A percentile compares a stretch with the other conserved stretches of the same genome.
Evolutionary conservation across 2,329 filamentous ascomycete genomes (phyloP).

Genomic region (Botryotinia globosa): DNA sequence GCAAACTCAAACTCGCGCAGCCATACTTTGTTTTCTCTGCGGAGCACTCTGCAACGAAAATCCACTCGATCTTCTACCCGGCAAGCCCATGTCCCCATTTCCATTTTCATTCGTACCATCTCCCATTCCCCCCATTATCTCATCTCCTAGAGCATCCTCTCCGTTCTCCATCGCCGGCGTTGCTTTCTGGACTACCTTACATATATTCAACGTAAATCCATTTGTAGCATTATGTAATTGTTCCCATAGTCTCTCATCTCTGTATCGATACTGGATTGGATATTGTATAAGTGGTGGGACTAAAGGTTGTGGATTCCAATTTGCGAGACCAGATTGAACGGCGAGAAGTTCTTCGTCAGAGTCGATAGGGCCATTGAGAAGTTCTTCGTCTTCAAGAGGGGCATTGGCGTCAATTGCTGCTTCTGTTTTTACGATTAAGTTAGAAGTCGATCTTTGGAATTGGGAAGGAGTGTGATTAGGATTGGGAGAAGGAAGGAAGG

Average conservation of each 20-base stretch:
- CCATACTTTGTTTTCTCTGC: conserved; percentile 11
- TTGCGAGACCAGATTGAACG: conserved; percentile 77
- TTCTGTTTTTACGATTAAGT: conserved; percentile 51
- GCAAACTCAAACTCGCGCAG: neutral
- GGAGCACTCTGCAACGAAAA: conserved; percentile 30
- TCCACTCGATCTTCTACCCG: conserved; percentile 25
- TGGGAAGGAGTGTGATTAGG: neutral
- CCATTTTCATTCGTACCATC: neutral
- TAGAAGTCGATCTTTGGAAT: neutral
- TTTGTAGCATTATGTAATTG: conserved; percentile 66
- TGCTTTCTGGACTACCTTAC: conserved; percentile 54
- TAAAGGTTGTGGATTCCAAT: conserved; percentile 75
- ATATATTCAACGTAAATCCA: conserved; percentile 63
- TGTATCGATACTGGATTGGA: conserved; percentile 62
- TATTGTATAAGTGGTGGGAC: conserved; percentile 62
- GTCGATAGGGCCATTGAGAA: conserved; percentile 77
- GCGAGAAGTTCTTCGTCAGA: conserved; percentile 90
- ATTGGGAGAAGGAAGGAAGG: conserved; percentile 21
- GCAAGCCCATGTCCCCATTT: conserved; percentile 4
- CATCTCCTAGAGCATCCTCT: conserved; percentile 3
- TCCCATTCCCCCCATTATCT: conserved; percentile 3
- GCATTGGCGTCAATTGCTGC: conserved; percentile 93
- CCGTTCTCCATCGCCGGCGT: conserved; percentile 41
- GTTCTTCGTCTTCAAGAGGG: conserved; percentile 79
- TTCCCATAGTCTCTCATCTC: conserved; percentile 60